Base-by-base conservation (phyloP, 371 early-diverging fungal species). In the Blakeslea trispora region DNA sequence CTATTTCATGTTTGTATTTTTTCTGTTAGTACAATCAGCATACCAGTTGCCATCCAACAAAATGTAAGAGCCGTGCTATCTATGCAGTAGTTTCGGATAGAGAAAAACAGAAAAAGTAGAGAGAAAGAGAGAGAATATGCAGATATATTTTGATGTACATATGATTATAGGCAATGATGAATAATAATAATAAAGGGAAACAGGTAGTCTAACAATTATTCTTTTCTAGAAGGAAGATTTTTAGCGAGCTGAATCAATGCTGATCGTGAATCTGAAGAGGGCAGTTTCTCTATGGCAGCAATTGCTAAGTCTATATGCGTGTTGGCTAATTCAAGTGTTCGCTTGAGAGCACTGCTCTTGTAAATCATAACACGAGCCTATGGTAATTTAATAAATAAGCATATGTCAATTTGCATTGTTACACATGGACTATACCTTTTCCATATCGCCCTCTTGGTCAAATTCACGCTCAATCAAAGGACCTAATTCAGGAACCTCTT, bases 381-480 rank as follows among this genome's bases (percentile, higher is more conserved):
- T 43, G 0, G 15, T 15, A 35, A 13, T 17, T 2, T 15, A 28
- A 47, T 64, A n/a, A n/a, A n/a, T n/a, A n/a, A n/a, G n/a, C n/a
- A n/a, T n/a, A n/a, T n/a, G n/a, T n/a, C n/a, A n/a, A n/a, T n/a
- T n/a, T n/a, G n/a, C n/a, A n/a, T n/a, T n/a, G n/a, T n/a, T n/a
- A n/a, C n/a, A n/a, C n/a, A n/a, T n/a, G n/a, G n/a, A n/a, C n/a
- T n/a, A n/a, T n/a, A 82, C 86, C 65, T 59, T 74, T 52, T 85
- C 81, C 8, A 79, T 82, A 61, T 91, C 90, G 7, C 87, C 90
- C 31, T 79, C 65, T 10, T 74, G 50, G 14, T 76, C 59, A 66
- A 97, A 97, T 59, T 91, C 88, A 37, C 97, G 90, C 47, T 91
- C 89, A 45, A 96, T 92, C 45, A 94, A 67, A 9, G 86, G 86